Conservation (phyloP, 768 basidiomycete genomes). For the Boletus eberwhitei region DNA sequence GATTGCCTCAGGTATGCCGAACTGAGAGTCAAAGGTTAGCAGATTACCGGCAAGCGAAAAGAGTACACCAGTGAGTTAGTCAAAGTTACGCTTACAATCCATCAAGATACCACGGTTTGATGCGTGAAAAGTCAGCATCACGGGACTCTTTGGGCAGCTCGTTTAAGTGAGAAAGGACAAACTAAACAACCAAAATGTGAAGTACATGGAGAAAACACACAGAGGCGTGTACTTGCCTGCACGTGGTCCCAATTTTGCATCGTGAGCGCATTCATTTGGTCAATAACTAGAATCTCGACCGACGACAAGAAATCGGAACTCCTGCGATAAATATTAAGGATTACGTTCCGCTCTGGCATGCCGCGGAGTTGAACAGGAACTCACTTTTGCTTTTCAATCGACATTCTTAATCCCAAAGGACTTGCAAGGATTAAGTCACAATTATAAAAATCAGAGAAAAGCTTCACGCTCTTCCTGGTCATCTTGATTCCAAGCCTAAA, state of each 20-base stretch:
- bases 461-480: constrained; percentile 86
- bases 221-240: constrained; percentile 51
- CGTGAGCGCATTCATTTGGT: constrained; percentile 86
- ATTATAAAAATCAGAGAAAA: constrained; percentile 88
- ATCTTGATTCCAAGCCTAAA: constrained; percentile 92
- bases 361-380: constrained; percentile 24
- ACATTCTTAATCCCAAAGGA: constrained; percentile 85
- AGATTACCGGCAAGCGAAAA: constrained; percentile 35
- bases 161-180: constrained; percentile 82
- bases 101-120: constrained; percentile 98
- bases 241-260: constrained; percentile 99
- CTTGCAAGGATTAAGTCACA: constrained; percentile 92
- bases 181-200: constrained; percentile 44
- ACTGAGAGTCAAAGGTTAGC: constrained; percentile 37
- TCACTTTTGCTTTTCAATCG: constrained; percentile 92
- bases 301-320: constrained; percentile 90
- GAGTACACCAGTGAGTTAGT: constrained; percentile 63
- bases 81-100: constrained; percentile 64
- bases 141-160: constrained; percentile 90
- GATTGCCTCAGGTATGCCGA: constrained; percentile 87
- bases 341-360: background rate
- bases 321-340: constrained; percentile 37
- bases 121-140: constrained; percentile 92
- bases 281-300: constrained; percentile 86
- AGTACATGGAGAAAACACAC: background rate